Evolutionary conservation across 768 basidiomycete genomes (phyloP), one percentile per base, ranked within the genome.

Genomic region (Mycena olivaceomarginata): DNA sequence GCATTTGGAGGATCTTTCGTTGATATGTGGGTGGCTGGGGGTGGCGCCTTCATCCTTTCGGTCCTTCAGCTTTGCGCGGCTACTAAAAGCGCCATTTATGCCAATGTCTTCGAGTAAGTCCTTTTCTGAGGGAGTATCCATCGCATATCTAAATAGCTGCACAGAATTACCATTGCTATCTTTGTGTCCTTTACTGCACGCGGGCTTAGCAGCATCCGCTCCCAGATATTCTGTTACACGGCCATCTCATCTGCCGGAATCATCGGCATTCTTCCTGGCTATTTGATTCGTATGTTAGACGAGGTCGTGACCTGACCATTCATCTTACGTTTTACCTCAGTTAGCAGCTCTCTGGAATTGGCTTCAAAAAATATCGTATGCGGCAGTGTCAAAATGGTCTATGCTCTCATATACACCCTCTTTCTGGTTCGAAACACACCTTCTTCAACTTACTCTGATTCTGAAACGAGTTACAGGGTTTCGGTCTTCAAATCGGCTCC

Each of bases 91-190:
- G 88, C 93, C 0, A 88, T 97, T 82, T 97, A 97, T 83, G 95
- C 96, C 63, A 97, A 96, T 81, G 96, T 98, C 67, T 98, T 97
- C 79, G 97, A 98, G 97, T 97, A 82, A 84, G 94, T 88, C 64
- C 56, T 70, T 45, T 37, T 41, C 70, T 69, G 43, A 31, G 73
- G 46, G 5, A 68, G 40, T 39, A 40, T 12, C 16, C 41, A 37
- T 45, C 74, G 59, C 67, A 84, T 40, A 82, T 78, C 20, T 31
- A 48, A 39, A 67, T n/a, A 41, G 69, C 51, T 48, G 31, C 31
- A 13, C 79, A 97, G 96, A 81, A 96, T 97, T 76, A 95, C 94
- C 0, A 92, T 95, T 25, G 94, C 95, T 1, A 96, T 96, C 72
- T 83, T 95, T 43, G 93, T 97, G 67, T 96, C 96, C 0, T 96